Evolutionary conservation across 2,329 filamentous ascomycete genomes (phyloP), one percentile per base, ranked within the genome.

Genomic region (Alternaria arbusti): DNA sequence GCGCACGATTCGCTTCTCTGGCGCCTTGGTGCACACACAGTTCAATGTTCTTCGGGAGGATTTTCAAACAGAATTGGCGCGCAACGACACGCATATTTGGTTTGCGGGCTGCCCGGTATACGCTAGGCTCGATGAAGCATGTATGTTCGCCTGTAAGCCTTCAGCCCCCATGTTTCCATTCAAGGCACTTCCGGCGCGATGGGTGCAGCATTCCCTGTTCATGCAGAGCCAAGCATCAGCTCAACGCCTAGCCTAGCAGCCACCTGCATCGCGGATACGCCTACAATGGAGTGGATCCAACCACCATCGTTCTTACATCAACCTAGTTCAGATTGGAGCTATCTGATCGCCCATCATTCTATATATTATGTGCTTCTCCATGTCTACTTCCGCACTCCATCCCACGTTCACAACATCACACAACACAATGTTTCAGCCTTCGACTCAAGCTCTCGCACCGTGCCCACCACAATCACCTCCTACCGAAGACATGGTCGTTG

Each of bases 311-410:
- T 72, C 57, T 72, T 62, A 12, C 20, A 61, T 63, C 55, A 8
- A 61, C 58, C 61, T 73, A 68, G 72, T 62, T 40, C 23, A 57
- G 49, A 54, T 58, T 45, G 50, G 52, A 69, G 65, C 65, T 67
- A 59, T 67, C 63, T 52, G 52, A 62, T 68, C 59, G 50, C 46
- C 57, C 55, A 66, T 50, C 55, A 51, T 63, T 69, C 70, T 78
- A 79, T 79, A 79, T 78, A 78, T 71, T 57, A 62, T 61, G 66
- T 54, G 57, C 49, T 61, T 68, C 62, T 66, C 65, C 72, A 61
- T 66, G n/a, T 58, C 64, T 63, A 55, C 66, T 61, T 52, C 54
- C 36, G 54, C 40, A 50, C 61, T 61, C 57, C 60, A 70, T 59
- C 57, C 52, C 60, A 63, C 66, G 36, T 54, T 64, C 61, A 59